phyloP scores from a whole-genome alignment of 2,329 filamentous ascomycete genomes.

The Aspergillus spinulosporus region DNA sequence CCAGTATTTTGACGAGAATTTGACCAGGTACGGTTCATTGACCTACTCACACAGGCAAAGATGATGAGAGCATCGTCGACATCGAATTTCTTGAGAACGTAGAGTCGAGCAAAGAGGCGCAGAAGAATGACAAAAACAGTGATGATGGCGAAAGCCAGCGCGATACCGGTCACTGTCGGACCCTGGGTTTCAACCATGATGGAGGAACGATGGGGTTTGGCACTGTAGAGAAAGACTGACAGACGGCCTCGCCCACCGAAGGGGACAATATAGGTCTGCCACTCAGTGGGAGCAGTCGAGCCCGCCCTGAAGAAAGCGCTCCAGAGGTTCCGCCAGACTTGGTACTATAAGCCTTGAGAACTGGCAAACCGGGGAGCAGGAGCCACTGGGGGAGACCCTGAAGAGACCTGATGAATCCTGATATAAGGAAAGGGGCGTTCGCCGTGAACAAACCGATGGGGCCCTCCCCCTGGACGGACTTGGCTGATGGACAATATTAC shows the following conservation, averaged over 20 bases:
- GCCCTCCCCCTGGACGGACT: too few relatives aligned
- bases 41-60: constrained; percentile 29
- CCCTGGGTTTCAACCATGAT: constrained; percentile 34
- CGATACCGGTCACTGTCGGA: constrained; percentile 36
- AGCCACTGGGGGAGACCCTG: not conserved
- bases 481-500: not conserved
- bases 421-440: not conserved
- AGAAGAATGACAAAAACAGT: constrained; percentile 41
- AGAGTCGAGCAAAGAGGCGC: constrained; percentile 43
- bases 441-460: not conserved
- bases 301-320: not conserved
- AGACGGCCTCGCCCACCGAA: not conserved
- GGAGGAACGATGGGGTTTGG: constrained; percentile 1
- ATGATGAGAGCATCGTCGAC: constrained; percentile 38
- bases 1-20: not conserved
- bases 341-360: not conserved
- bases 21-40: not conserved
- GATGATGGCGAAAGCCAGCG: constrained; percentile 41
- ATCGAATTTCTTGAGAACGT: constrained; percentile 36
- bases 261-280: too few relatives aligned
- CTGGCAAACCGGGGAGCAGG: not conserved
- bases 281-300: not conserved
- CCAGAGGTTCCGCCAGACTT: not conserved
- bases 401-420: not conserved
- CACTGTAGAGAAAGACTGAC: not conserved